Conservation (phyloP, 257 asterid species). For the Plantago major region DNA sequence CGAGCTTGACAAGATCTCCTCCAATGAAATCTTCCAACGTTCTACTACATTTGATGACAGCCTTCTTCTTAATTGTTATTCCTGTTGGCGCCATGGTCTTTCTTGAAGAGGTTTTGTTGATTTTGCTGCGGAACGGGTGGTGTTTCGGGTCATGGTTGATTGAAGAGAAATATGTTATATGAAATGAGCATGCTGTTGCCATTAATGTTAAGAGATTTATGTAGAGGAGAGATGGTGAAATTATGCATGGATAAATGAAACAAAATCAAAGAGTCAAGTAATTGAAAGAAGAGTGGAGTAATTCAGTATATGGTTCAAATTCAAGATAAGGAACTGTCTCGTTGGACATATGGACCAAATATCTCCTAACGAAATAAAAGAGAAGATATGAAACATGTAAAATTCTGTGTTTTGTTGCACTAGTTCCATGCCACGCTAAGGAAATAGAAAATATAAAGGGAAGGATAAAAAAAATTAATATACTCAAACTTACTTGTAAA, state of each 20-base stretch:
- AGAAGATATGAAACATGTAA: no score
- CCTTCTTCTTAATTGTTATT: slow-evolving; percentile 7
- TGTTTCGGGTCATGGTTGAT: slow-evolving; percentile 17
- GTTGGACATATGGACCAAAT: background rate
- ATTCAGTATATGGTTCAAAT: slow-evolving; percentile 31
- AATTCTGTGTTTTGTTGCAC: no score
- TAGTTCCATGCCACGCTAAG: no score
- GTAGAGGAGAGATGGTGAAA: background rate
- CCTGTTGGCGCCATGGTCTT: slow-evolving; percentile 3
- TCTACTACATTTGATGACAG: slow-evolving; percentile 30
- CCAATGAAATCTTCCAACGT: slow-evolving; percentile 68
- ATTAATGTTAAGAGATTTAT: slow-evolving; percentile 6
- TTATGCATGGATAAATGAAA: slow-evolving; percentile 14
- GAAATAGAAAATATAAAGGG: no score
- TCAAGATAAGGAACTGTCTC: slow-evolving; percentile 29
- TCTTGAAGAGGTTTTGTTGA: background rate
- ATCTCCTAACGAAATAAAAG: no score
- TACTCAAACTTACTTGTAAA: no score
- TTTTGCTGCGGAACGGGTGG: slow-evolving; percentile 15
- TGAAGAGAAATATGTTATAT: slow-evolving; percentile 25
- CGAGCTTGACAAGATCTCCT: slow-evolving; percentile 67
- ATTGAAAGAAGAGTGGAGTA: background rate
- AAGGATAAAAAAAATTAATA: no score
- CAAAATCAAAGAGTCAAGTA: background rate
- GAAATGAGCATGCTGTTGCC: slow-evolving; percentile 31